Conservation (phyloP, 768 basidiomycete genomes). For the Termitomyces sp. region DNA sequence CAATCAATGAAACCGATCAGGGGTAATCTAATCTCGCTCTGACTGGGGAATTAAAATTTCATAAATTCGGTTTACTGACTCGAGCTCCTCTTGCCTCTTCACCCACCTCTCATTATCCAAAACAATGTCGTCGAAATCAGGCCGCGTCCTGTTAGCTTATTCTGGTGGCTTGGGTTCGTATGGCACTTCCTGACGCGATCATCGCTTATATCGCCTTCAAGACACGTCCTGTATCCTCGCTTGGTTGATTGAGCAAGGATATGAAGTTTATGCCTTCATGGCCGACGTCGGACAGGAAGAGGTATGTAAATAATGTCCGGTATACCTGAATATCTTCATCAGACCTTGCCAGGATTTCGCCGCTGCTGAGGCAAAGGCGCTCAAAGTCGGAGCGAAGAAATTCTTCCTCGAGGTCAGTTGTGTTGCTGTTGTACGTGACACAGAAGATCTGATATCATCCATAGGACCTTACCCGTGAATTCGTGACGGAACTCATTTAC, state of each 20-base stretch:
- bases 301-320: conserved; percentile 34
- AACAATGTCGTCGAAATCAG: conserved; percentile 51
- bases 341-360: conserved; percentile 71
- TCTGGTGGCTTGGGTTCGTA: conserved; percentile 93
- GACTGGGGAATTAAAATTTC: conserved; percentile 8
- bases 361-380: conserved; percentile 87
- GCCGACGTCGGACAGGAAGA: conserved; percentile 94
- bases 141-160: conserved; percentile 95
- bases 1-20: conserved; percentile 8
- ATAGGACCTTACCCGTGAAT: conserved; percentile 92
- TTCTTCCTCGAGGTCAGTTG: conserved; percentile 80
- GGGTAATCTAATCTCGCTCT: conserved; percentile 9
- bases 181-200: conserved; percentile 28
- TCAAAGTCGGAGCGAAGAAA: conserved; percentile 91
- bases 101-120: conserved; percentile 11
- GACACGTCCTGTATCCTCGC: conserved; percentile 99
- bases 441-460: background rate
- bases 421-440: background rate
- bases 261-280: conserved; percentile 97
- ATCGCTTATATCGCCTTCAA: conserved; percentile 29
- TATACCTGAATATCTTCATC: conserved; percentile 8
- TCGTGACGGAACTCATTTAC: conserved; percentile 94
- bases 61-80: background rate
- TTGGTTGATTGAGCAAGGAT: conserved; percentile 98
- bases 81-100: background rate